Evolutionary conservation across 179 eudicot genomes (phyloP).

Genomic region (Amaranthus tricolor): DNA sequence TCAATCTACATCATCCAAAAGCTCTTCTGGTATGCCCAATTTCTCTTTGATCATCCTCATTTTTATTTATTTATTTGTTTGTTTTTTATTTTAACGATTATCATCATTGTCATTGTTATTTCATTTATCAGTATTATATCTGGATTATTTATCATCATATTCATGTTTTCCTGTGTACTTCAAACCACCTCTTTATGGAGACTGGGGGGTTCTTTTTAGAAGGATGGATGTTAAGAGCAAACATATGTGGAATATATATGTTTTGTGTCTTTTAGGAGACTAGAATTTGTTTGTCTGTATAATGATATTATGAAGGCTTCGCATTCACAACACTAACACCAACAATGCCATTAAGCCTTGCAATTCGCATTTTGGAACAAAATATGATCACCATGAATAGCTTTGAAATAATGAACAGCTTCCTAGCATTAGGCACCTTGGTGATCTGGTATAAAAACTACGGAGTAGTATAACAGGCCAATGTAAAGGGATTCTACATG

Average conservation of each 20-base stretch:
- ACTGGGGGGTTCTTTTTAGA: neutral
- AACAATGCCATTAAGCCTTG: no score
- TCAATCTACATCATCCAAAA: slow-evolving; percentile 54
- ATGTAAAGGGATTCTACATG: neutral
- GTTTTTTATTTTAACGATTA: neutral
- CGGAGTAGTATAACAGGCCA: neutral
- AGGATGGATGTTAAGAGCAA: neutral
- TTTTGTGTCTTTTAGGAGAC: neutral
- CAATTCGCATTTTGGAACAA: neutral
- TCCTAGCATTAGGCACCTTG: neutral
- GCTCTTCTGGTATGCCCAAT: slow-evolving; percentile 46
- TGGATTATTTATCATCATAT: neutral
- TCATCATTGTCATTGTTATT: neutral
- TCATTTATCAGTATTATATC: neutral
- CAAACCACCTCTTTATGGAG: no score
- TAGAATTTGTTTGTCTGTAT: neutral
- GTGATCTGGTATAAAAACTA: neutral
- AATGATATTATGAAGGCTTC: neutral
- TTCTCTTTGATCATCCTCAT: neutral
- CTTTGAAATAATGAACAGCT: slow-evolving; percentile 1
- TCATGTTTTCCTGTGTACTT: no score
- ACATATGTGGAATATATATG: neutral
- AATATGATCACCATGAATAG: neutral
- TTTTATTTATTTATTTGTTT: neutral
- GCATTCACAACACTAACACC: no score